Evolutionary conservation across 1,139 yeast genomes (phyloP), one percentile per base, ranked within the genome.

Genomic region (Pichia cactophila): DNA sequence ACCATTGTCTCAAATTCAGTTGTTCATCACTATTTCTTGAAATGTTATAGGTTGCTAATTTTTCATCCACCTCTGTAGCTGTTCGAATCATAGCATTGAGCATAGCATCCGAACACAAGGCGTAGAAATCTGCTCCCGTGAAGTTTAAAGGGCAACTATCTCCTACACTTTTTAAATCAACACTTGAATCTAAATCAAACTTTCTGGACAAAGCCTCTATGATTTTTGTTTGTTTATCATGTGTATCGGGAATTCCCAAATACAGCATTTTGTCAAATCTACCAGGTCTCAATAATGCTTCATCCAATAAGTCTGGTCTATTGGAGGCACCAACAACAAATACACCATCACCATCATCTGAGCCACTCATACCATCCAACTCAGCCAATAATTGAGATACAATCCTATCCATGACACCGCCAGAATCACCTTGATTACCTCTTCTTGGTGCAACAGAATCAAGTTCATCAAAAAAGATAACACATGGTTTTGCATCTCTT

Each of bases 401-500:
- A 58, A 92, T 92, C 67, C 98, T 78, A 65, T 92, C 97, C 97
- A 90, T 90, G 5, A 90, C 97, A 56, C 97, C 97, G 26, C 97
- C 97, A 2, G 97, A 88, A 66, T 92, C 97, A 35, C 97, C 97
- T 63, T 90, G 97, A 64, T 92, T 90, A 41, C 97, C 97, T 70
- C 97, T 81, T 65, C 92, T 90, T 0, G 97, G 97, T 0, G 98
- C 98, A 2, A 90, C 96, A 2, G 97, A 89, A 69, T 92, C 98
- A 68, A 92, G 77, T 67, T 92, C 98, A 69, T 92, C 98, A 62
- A 92, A 92, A 66, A 92, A 92, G 37, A 92, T 90, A 36, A 92
- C 96, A 73, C 98, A 92, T 0, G 98, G 98, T 62, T 85, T 86
- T 14, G 97, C 96, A 67, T 92, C 97, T 53, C 97, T 73, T 0